These are phyloP conservation scores for Tuber magnatum DNA, from an alignment of 495 filamentous ascomycete genomes.

Conservation along the genomic window DNA sequence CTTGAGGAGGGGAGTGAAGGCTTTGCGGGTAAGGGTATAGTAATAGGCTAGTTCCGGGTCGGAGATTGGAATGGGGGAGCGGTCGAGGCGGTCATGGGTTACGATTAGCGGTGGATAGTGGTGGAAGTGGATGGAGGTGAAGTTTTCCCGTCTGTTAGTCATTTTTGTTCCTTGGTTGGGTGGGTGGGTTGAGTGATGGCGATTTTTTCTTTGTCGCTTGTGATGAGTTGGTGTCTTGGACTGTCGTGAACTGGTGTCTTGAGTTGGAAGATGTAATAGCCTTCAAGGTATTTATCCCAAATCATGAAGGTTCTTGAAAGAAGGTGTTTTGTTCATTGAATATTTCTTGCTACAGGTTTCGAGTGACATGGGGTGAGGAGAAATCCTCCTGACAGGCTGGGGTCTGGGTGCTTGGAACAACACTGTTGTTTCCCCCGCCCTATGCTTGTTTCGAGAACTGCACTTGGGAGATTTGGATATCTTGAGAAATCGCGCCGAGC, in stretches of 20 bases:
- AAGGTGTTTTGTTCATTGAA: neutral
- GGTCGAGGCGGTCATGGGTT: neutral
- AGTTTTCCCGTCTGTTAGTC: neutral
- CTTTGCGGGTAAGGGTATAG: neutral
- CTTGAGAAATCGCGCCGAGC: neutral
- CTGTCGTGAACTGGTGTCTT: neutral
- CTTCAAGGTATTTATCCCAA: neutral
- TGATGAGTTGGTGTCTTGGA: neutral
- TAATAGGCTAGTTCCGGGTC: neutral
- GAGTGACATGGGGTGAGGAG: neutral
- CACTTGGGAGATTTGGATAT: neutral
- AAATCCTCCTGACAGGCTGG: neutral
- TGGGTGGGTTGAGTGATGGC: neutral
- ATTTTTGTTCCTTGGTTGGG: neutral
- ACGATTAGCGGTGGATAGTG: neutral
- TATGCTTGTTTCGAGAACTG: neutral
- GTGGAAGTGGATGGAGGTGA: slow-evolving; percentile 2
- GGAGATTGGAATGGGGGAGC: neutral
- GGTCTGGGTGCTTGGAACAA: neutral
- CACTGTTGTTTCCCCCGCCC: neutral
- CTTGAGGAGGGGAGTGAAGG: neutral
- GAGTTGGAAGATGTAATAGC: neutral
- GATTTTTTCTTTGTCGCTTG: neutral
- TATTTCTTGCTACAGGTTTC: neutral
- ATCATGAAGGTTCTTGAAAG: neutral